phyloP scores from a whole-genome alignment of 176 grass and related monocot species.

The Alopecurus myosuroides region DNA sequence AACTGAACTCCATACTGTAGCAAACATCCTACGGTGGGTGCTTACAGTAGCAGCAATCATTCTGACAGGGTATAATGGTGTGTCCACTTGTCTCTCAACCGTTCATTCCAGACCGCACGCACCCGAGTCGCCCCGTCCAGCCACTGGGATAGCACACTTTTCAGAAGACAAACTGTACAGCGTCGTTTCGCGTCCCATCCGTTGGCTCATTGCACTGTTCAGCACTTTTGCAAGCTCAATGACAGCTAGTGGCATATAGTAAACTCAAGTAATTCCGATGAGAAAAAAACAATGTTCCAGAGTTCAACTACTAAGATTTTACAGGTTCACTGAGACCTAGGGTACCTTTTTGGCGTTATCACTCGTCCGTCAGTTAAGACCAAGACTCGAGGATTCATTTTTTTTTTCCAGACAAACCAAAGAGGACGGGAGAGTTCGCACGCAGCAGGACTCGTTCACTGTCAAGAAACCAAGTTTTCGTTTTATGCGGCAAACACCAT shows the following conservation, averaged over 20 bases:
- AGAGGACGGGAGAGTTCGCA: not conserved
- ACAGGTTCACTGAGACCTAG: too few relatives aligned
- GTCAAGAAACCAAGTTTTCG: not conserved
- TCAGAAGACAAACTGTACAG: not conserved
- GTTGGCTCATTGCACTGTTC: not conserved
- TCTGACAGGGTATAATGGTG: not conserved
- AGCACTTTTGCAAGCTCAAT: not conserved
- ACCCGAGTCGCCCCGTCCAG: conserved; percentile 47
- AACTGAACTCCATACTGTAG: not conserved
- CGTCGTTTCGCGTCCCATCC: conserved; percentile 5
- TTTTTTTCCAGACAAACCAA: too few relatives aligned
- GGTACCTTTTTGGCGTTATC: too few relatives aligned
- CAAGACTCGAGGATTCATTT: too few relatives aligned
- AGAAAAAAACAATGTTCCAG: too few relatives aligned
- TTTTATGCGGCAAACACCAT: not conserved
- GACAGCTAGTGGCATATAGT: too few relatives aligned
- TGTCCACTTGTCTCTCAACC: not conserved
- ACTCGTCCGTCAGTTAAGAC: too few relatives aligned
- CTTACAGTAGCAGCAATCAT: not conserved
- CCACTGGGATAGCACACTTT: not conserved
- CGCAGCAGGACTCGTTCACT: not conserved
- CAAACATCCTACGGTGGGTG: too few relatives aligned
- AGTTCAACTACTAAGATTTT: too few relatives aligned
- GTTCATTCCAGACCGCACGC: not conserved
- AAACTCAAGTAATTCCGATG: too few relatives aligned